Percentiles rank a stretch among this genome's conserved stretches.
phyloP scores from a whole-genome alignment of 2,329 filamentous ascomycete species.

The Elsinoe necatrix region DNA sequence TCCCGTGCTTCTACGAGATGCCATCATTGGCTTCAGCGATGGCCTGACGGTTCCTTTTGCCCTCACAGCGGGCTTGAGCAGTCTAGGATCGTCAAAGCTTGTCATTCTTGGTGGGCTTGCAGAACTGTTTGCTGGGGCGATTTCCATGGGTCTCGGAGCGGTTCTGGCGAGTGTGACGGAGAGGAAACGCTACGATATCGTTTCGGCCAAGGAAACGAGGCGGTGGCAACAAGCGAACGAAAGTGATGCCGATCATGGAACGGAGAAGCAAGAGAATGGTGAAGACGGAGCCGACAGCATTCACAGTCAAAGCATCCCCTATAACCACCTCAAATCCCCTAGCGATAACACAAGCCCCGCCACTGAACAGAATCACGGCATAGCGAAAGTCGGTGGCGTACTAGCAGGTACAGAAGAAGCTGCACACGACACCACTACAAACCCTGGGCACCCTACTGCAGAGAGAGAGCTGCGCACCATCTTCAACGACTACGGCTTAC shows the following conservation, averaged over 20 bases:
- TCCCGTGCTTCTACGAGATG: constrained; percentile 48
- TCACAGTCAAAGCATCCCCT: not conserved
- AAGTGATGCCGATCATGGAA: not conserved
- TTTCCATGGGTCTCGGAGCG: constrained; percentile 69
- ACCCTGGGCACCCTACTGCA: not conserved
- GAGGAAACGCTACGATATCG: constrained; percentile 42
- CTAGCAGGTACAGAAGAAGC: not conserved
- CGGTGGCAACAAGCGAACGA: constrained; percentile 18
- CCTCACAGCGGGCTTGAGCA: constrained; percentile 63
- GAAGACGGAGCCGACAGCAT: not conserved
- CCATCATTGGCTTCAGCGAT: constrained; percentile 69
- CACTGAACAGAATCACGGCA: not conserved
- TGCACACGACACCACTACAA: not conserved
- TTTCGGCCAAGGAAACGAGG: constrained; percentile 39
- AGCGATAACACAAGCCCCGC: not conserved
- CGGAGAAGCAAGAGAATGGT: not conserved
- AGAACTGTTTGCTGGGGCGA: constrained; percentile 66
- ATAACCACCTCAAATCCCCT: not conserved
- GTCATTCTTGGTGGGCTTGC: constrained; percentile 57
- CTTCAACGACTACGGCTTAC: constrained; percentile 44
- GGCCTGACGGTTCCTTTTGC: constrained; percentile 74
- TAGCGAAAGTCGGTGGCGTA: constrained; percentile 31
- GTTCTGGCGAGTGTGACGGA: constrained; percentile 60
- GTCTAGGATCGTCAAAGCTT: constrained; percentile 29
- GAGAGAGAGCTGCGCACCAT: constrained; percentile 34